These are phyloP conservation scores for Dothiorella sarmentorum DNA, from an alignment of 2,329 filamentous ascomycete species.

Conservation along the genomic window DNA sequence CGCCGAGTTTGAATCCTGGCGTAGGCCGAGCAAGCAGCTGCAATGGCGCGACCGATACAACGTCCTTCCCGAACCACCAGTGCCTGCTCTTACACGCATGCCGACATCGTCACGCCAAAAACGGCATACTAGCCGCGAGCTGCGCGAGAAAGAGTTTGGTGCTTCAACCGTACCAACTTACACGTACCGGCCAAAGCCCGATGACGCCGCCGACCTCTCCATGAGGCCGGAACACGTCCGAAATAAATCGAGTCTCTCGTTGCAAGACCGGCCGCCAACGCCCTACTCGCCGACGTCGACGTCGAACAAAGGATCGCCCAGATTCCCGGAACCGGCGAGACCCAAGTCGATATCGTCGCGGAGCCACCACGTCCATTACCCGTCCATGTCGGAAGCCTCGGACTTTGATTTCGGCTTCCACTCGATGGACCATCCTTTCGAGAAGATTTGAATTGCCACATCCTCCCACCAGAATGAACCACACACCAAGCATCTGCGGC, in stretches of 20 bases:
- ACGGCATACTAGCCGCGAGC: neutral
- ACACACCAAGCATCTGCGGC: slow-evolving; percentile 1
- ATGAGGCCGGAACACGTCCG: slow-evolving; percentile 9
- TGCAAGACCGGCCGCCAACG: slow-evolving; percentile 39
- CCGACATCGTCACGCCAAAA: slow-evolving; percentile 2
- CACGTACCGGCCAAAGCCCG: slow-evolving; percentile 10
- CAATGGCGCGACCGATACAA: slow-evolving; percentile 31
- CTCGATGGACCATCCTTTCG: neutral
- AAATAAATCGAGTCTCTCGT: slow-evolving; percentile 21
- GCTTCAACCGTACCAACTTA: slow-evolving; percentile 27
- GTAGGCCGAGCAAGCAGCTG: slow-evolving; percentile 36
- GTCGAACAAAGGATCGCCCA: slow-evolving; percentile 23
- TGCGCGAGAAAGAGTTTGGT: slow-evolving; percentile 19
- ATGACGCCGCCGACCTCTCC: neutral
- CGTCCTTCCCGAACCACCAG: slow-evolving; percentile 14
- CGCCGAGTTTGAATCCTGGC: slow-evolving; percentile 41
- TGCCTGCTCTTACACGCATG: slow-evolving; percentile 15
- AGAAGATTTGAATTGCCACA: slow-evolving; percentile 6
- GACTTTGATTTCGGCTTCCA: slow-evolving; percentile 32
- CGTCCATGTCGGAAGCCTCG: slow-evolving; percentile 37
- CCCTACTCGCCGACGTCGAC: slow-evolving; percentile 38
- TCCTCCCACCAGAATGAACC: neutral
- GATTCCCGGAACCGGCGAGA: neutral
- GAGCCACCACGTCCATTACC: slow-evolving; percentile 31
- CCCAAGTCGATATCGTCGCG: slow-evolving; percentile 5